Percentiles rank a stretch among this genome's conserved stretches.
Evolutionary conservation across 2,329 filamentous ascomycete species (phyloP).

Genomic region (Aspergillus pseudoviridinutans): DNA sequence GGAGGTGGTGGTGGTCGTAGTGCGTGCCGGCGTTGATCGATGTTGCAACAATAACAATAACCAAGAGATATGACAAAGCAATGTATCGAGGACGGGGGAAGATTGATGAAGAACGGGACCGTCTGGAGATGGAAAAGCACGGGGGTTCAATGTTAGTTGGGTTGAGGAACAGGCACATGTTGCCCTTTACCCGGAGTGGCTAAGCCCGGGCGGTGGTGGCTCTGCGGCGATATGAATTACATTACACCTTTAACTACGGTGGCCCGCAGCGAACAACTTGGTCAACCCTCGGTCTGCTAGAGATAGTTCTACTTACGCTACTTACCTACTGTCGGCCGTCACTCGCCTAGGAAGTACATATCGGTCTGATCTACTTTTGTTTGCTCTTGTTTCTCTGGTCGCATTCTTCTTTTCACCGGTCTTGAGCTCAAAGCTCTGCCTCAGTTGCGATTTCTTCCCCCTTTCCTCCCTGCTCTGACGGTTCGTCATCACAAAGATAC

Average conservation of each 20-base stretch:
- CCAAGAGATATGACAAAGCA: background rate
- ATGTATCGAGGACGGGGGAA: background rate
- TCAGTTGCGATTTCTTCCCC: background rate
- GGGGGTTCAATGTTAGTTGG: slow-evolving; percentile 18
- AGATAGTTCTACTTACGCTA: background rate
- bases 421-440: background rate
- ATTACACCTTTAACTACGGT: slow-evolving; percentile 12
- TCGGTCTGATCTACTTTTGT: background rate
- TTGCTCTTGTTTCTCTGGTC: background rate
- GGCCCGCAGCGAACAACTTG: slow-evolving; percentile 14
- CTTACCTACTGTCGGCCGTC: background rate
- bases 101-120: slow-evolving; percentile 8
- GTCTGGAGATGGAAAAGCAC: slow-evolving; percentile 17
- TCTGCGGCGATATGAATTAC: background rate
- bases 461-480: background rate
- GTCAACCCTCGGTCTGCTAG: background rate
- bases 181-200: slow-evolving; percentile 21
- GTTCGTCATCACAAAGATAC: background rate
- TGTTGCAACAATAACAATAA: background rate
- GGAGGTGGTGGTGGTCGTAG: background rate
- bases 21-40: background rate
- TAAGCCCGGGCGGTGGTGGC: slow-evolving; percentile 4
- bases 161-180: slow-evolving; percentile 22
- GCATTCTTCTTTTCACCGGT: background rate
- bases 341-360: background rate